Evolutionary conservation across 306 rosid genomes (phyloP).

Genomic region (Vigna reflexopilosa): DNA sequence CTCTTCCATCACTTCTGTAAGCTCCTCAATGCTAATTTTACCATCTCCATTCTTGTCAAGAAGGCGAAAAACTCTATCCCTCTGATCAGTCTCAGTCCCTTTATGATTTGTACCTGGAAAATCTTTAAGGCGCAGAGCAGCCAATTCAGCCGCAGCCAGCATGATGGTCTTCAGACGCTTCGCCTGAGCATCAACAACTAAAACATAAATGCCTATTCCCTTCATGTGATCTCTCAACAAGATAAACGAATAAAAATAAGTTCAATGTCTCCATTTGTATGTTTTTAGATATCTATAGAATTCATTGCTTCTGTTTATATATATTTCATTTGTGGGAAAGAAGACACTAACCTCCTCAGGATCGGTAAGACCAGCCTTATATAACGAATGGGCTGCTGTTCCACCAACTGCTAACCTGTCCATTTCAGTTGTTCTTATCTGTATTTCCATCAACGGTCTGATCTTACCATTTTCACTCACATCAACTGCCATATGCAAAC

Average conservation of each 20-base stretch:
- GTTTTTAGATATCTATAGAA: slow-evolving; percentile 8
- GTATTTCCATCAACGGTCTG: slow-evolving; percentile 88
- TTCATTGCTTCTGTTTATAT: slow-evolving; percentile 13
- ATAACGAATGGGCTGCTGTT: slow-evolving; percentile 89
- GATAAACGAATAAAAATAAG: slow-evolving; percentile 3
- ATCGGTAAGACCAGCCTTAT: slow-evolving; percentile 90
- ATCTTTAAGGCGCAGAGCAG: slow-evolving; percentile 88
- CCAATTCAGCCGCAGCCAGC: slow-evolving; percentile 95
- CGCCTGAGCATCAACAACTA: slow-evolving; percentile 63
- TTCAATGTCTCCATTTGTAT: neutral
- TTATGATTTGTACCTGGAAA: slow-evolving; percentile 60
- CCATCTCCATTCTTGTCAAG: slow-evolving; percentile 97
- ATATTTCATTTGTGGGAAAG: slow-evolving; percentile 9
- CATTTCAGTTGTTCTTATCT: slow-evolving; percentile 88
- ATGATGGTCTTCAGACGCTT: slow-evolving; percentile 79
- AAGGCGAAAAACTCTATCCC: slow-evolving; percentile 77
- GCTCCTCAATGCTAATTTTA: slow-evolving; percentile 89
- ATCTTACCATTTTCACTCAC: slow-evolving; percentile 68
- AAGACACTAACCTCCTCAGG: slow-evolving; percentile 76
- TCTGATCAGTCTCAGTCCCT: slow-evolving; percentile 60
- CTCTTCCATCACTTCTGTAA: slow-evolving; percentile 91
- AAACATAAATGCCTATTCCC: slow-evolving; percentile 22
- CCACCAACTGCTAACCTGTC: slow-evolving; percentile 82
- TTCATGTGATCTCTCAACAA: slow-evolving; percentile 22
- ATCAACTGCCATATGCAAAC: slow-evolving; percentile 93